Evolutionary conservation across 116 monocot genomes (phyloP), one percentile per base, ranked within the genome.

Genomic region (Cymodocea nodosa): DNA sequence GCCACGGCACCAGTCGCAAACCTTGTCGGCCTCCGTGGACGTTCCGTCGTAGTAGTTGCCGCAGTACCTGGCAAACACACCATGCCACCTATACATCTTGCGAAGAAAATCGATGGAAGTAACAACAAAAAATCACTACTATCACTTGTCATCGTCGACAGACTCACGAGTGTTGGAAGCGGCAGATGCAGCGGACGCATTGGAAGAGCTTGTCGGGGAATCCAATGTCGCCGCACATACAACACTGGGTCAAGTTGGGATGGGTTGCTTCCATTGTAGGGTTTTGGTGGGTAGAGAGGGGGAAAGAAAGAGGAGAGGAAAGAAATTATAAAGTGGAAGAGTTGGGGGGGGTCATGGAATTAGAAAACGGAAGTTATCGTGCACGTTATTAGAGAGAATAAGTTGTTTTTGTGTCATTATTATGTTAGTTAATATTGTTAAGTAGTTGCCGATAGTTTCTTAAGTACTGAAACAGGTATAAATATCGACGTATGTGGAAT

Each of bases 211-310:
- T 87, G 59, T 87, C 84, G 23, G 80, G 68, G 75, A 92, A 92
- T 56, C 87, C 91, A 35, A 92, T 53, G 67, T 92, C 91, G 22
- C 91, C 91, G 70, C 91, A 92, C 87, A 92, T 82, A 65, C 84
- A 84, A 74, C 91, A 91, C 1, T 80, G 76, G 4, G 66, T 74
- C 68, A 35, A 58, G 23, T 52, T 55, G 25, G 30, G 30, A 30
- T 75, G 44, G 44, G 44, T 8, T 44, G 12, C 44, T 44, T 44
- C 44, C 44, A 44, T 44, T 44, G 44, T 44, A 44, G 44, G 44
- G 44, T 44, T 44, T 44, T 44, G 44, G 44, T 10, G 44, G 44
- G 7, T 8, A 12, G 12, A 12, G 44, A 44, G 12, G 44, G 9
- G 7, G 44, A 0, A 1, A 7, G 44, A 10, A 12, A 12, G 7